phyloP scores from a whole-genome alignment of 106 monocot species.

The Hemerocallis citrina region DNA sequence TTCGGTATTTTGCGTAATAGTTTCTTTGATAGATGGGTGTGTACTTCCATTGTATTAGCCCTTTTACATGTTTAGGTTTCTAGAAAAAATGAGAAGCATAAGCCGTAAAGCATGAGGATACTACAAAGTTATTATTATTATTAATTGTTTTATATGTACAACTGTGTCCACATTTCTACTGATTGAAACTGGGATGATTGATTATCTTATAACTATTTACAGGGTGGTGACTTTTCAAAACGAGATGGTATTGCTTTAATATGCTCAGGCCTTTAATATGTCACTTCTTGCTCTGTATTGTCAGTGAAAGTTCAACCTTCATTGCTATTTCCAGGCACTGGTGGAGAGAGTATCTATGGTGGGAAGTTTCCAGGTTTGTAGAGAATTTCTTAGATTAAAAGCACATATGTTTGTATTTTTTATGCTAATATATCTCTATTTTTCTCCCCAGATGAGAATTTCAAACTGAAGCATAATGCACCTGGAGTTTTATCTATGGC shows the following conservation, averaged over 20 bases:
- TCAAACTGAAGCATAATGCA: constrained; percentile 38
- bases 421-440: not conserved
- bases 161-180: not conserved
- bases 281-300: constrained; percentile 38
- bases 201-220: constrained; percentile 9
- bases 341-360: constrained; percentile 54
- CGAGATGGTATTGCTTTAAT: constrained; percentile 43
- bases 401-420: not conserved
- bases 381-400: not conserved
- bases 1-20: not conserved
- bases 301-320: constrained; percentile 32
- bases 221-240: constrained; percentile 50
- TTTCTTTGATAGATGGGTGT: not conserved
- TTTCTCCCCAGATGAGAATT: constrained; percentile 37
- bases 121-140: no score
- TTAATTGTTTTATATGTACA: no score
- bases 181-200: not conserved
- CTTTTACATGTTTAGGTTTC: not conserved
- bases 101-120: no score
- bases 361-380: constrained; percentile 37
- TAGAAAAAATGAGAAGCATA: no score
- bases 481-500: constrained; percentile 55
- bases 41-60: not conserved
- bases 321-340: constrained; percentile 52
- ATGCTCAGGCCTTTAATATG: constrained; percentile 34